Base-by-base conservation (phyloP, 306 rosid genomes). In the Prinsepia uniflora region DNA sequence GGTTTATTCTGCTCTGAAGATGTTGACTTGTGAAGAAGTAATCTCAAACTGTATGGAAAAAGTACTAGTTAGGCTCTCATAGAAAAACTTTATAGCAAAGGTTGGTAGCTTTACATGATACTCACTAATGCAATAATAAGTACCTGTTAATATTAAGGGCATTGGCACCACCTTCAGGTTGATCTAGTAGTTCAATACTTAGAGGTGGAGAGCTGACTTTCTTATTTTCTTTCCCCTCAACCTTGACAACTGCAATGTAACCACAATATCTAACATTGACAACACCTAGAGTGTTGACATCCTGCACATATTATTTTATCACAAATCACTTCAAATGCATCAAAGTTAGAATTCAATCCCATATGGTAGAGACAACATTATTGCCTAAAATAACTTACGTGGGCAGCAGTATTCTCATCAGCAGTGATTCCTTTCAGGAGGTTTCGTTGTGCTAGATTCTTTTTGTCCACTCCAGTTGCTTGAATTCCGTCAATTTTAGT, bases 401-500 rank as follows among this genome's bases (percentile, higher is more conserved):
- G 97, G 63, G 98, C 95, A 69, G 96, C 97, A 44, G 97, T 94
- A 81, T 90, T 94, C 84, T 94, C 98, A 76, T 94, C 98, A 61
- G 98, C 98, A 22, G 96, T 94, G 74, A 94, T 94, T 77, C 98
- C 98, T 83, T 94, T 90, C 71, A 94, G 76, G 55, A 94, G 86
- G 82, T 94, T 94, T 53, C 97, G 82, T 64, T 94, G 85, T n/a
- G 83, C 80, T 62, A 91, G 75, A 77, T 84, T 83, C 79, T 82
- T 82, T 73, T 71, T 79, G 73, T 67, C 84, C 83, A 83, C 80
- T 74, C 91, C 88, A 55, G 88, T 78, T 39, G 96, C 96, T 80
- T 79, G 89, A 74, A 83, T 80, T 75, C 98, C 96, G 61, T 94
- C 98, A 67, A 94, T 91, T 80, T 94, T 94, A 44, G 98, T 89